Base-by-base conservation (phyloP, 2,329 filamentous ascomycete genomes). In the Aspergillus niger region DNA sequence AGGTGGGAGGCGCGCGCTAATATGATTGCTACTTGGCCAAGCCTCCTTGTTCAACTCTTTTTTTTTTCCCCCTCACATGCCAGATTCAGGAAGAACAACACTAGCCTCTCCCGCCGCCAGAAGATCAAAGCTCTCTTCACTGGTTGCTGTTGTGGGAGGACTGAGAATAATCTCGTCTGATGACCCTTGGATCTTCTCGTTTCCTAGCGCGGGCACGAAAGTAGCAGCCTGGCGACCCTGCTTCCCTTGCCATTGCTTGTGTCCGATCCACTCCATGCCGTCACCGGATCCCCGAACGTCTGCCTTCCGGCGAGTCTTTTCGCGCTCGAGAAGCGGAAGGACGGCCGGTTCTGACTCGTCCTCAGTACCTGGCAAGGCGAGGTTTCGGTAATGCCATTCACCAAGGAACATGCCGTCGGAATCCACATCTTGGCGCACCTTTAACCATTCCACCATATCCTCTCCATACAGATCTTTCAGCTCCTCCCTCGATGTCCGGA, bases 401-500 rank as follows among this genome's bases (percentile, higher is more conserved):
- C 94, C 94, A 13, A 94, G 82, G 76, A 97, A 97, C 85, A 96
- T 89, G 59, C 92, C 92, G 62, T 92, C 86, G 0, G 90, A 89
- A 71, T 97, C 92, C 36, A 86, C 87, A 55, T 86, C 82, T 61
- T 89, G 82, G 56, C 92, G 83, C 6, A 96, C 82, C 28, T 82
- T 79, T 43, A 89, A 81, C 84, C 89, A 97, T 50, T 85, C 78
- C 17, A 82, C 77, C 60, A 96, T 80, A 51, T 88, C 80, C n/a
- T 82, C 75, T 43, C 89, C 89, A 72, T 95, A 96, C 74, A 91
- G 86, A 1, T 76, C 74, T 60, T 85, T 83, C 47, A 96, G 82
- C 62, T 78, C 76, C 30, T 91, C 86, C 0, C 84, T 82, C 5
- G 81, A 78, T 3, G 84, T 82, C 50, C 82, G 80, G 75, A 96